phyloP scores from a whole-genome alignment of 2,329 filamentous ascomycete genomes.

The Beauveria sp. region DNA sequence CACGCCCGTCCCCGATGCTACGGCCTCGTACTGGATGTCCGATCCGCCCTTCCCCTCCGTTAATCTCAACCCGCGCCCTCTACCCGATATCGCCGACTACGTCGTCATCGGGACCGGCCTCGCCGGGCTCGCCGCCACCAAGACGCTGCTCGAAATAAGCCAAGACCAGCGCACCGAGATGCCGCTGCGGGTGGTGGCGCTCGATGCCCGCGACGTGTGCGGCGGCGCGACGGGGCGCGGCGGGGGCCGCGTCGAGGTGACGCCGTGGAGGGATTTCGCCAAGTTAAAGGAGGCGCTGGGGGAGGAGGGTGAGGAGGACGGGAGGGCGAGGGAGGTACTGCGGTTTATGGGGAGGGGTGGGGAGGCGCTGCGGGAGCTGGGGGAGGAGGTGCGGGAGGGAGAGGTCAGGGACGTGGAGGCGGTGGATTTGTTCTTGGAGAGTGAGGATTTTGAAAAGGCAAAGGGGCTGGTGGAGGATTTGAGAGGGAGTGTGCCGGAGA shows the following conservation, averaged over 20 bases:
- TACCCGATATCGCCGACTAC: slow-evolving; percentile 36
- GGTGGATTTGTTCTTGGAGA: slow-evolving; percentile 37
- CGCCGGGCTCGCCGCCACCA: slow-evolving; percentile 31
- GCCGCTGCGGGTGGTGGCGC: slow-evolving; percentile 30
- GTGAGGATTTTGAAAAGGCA: slow-evolving; percentile 26
- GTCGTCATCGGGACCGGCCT: slow-evolving; percentile 50
- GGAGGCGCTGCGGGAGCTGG: slow-evolving; percentile 30
- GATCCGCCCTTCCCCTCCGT: slow-evolving; percentile 35
- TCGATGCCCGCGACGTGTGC: slow-evolving; percentile 43
- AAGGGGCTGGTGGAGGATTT: slow-evolving; percentile 26
- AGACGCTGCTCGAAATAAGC: slow-evolving; percentile 21
- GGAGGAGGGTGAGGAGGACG: slow-evolving; percentile 19
- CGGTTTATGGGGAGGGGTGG: slow-evolving; percentile 38
- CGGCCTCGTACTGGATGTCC: slow-evolving; percentile 38
- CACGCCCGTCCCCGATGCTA: slow-evolving; percentile 33
- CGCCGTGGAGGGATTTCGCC: slow-evolving; percentile 35
- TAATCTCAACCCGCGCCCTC: slow-evolving; percentile 22
- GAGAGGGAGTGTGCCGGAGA: slow-evolving; percentile 31
- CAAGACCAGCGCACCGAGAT: slow-evolving; percentile 1
- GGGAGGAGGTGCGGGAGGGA: slow-evolving; percentile 25
- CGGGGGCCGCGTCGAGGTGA: slow-evolving; percentile 42
- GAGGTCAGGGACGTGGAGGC: slow-evolving; percentile 39
- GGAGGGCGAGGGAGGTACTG: slow-evolving; percentile 33
- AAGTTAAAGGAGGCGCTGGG: slow-evolving; percentile 23
- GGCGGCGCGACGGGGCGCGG: slow-evolving; percentile 48